Evolutionary conservation across 345 rosid genomes (phyloP).

Genomic region (Boechera stricta): DNA sequence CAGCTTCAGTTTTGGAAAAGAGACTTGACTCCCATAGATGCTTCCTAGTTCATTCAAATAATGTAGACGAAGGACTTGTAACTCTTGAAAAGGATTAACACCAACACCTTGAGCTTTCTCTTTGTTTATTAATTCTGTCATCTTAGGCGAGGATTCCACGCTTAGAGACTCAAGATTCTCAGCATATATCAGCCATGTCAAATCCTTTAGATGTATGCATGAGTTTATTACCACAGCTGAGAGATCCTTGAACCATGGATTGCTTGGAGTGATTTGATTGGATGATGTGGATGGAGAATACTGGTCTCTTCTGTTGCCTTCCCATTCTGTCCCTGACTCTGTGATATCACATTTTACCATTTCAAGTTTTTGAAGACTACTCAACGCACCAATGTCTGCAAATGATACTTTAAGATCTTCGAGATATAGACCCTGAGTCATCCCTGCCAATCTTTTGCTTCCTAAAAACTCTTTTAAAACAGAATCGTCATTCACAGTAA

Average conservation of each 20-base stretch:
- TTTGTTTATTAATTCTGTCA: constrained; percentile 13
- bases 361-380: constrained; percentile 26
- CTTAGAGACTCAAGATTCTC: constrained; percentile 11
- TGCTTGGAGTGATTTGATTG: not conserved
- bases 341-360: not conserved
- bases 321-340: not conserved
- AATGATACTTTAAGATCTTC: not conserved
- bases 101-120: constrained; percentile 1
- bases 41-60: not conserved
- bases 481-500: not conserved
- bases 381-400: constrained; percentile 8
- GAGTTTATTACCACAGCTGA: constrained; percentile 15
- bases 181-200: constrained; percentile 31
- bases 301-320: not conserved
- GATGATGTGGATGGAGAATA: constrained; percentile 1
- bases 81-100: constrained; percentile 9
- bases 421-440: constrained; percentile 5
- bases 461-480: constrained; percentile 5
- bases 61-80: constrained; percentile 4
- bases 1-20: constrained; percentile 3
- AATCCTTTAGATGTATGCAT: constrained; percentile 16
- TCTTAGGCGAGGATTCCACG: not conserved
- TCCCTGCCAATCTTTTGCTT: constrained; percentile 4
- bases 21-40: constrained; percentile 4
- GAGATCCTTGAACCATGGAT: constrained; percentile 22